Percentiles rank a stretch among this genome's conserved stretches.
Evolutionary conservation across 208 protist genomes (phyloP).

Genomic region (Vickermania ingenoplastis): DNA sequence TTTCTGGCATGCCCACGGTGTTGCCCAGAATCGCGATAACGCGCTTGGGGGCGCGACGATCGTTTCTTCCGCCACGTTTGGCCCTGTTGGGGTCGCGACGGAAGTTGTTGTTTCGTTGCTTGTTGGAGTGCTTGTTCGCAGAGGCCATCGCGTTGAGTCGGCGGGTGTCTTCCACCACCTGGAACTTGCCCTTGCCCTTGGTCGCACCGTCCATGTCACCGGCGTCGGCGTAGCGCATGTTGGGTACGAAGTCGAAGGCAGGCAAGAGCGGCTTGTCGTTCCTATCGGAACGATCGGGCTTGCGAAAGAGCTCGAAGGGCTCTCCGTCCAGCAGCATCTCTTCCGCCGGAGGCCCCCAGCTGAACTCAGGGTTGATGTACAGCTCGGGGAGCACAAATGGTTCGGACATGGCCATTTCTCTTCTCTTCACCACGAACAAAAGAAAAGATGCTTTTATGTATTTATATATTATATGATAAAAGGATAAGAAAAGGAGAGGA

Average conservation of each 20-base stretch:
- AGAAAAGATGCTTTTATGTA: no score
- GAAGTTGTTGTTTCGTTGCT: conserved; percentile 24
- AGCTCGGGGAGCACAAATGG: conserved; percentile 63
- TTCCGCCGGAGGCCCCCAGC: conserved; percentile 71
- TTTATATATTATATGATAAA: no score
- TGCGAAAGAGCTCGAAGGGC: conserved; percentile 56
- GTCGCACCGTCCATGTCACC: conserved; percentile 3
- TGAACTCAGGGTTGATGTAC: conserved; percentile 56
- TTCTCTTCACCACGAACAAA: no score
- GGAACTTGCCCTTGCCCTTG: conserved; percentile 35
- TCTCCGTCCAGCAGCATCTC: conserved; percentile 59
- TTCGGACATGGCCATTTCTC: background rate
- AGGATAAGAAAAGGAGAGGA: no score
- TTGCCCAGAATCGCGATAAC: conserved; percentile 26
- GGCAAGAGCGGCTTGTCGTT: background rate
- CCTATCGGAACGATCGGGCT: conserved; percentile 17
- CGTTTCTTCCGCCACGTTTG: conserved; percentile 9
- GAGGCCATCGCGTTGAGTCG: conserved; percentile 45
- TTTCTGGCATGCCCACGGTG: conserved; percentile 12
- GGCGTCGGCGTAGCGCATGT: background rate
- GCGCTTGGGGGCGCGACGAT: conserved; percentile 8
- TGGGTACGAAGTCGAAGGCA: background rate
- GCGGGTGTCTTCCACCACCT: conserved; percentile 51
- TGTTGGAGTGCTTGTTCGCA: conserved; percentile 28
- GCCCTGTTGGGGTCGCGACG: conserved; percentile 12